phyloP scores from a whole-genome alignment of 352 stramenopile genomes.

The Elongisporangium undulatum region DNA sequence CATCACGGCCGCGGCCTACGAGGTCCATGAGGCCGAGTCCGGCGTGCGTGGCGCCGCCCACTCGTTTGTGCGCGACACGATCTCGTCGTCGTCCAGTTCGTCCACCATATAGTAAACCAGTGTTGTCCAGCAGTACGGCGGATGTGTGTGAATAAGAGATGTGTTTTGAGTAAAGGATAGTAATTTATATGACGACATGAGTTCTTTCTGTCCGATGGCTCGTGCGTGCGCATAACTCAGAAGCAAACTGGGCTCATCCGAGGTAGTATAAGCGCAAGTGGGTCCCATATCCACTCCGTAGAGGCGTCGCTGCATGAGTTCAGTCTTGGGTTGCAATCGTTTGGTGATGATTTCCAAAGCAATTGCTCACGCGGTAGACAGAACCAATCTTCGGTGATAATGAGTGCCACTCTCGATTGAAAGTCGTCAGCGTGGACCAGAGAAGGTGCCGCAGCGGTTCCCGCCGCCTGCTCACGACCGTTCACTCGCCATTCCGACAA shows the following conservation, averaged over 20 bases:
- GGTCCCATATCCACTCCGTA: neutral
- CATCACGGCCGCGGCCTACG: slow-evolving; percentile 25
- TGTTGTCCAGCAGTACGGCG: too few species aligned
- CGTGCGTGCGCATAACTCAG: neutral
- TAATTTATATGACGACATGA: neutral
- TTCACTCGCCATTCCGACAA: neutral
- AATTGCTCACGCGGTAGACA: neutral
- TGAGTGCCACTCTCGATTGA: neutral
- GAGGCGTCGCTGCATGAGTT: neutral
- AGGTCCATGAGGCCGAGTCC: slow-evolving; percentile 22
- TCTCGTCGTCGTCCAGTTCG: slow-evolving; percentile 13
- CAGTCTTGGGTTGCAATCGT: neutral
- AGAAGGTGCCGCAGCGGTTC: neutral
- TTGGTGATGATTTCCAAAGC: too few species aligned
- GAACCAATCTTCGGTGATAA: neutral
- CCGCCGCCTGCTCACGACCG: neutral
- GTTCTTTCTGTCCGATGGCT: neutral
- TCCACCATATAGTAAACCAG: neutral
- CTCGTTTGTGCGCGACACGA: slow-evolving; percentile 10
- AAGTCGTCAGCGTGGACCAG: neutral
- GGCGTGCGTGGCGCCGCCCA: slow-evolving; percentile 5
- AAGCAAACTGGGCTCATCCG: neutral
- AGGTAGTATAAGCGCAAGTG: neutral
- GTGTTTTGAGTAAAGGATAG: neutral
- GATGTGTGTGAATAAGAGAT: neutral